Base-by-base conservation (phyloP, 1,284 basidiomycete genomes). In the Waitea zeae region DNA sequence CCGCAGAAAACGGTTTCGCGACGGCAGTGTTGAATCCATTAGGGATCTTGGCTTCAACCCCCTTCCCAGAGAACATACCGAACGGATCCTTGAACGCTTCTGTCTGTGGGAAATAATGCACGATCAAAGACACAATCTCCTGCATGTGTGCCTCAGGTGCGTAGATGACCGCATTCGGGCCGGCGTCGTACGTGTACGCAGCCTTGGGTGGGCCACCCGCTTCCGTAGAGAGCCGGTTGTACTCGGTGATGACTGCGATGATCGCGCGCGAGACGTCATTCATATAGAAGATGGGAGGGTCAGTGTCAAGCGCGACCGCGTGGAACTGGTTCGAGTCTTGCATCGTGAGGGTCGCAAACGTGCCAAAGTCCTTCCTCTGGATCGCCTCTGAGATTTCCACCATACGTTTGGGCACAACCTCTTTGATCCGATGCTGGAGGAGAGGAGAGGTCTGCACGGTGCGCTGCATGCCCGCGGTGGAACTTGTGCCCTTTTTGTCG, bases 211-310 rank as follows among this genome's bases (percentile, higher is more conserved):
- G 67, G 2, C 70, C 63, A 1, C 75, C 73, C 6, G 57, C 56
- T 31, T 58, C 72, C 31, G 77, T 52, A 2, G 74, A 67, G 24
- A 84, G 64, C n/a, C 92, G 72, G 61, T 99, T 99, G 61, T 92
- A 77, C 58, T 97, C 95, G 38, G 87, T 81, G 42, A 98, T 67
- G 44, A 93, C 57, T 4, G 76, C 64, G 47, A 95, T 84, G 57
- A 96, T 84, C 18, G 82, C 57, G 19, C 81, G 70, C 42, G 78
- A 84, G 44, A 92, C 86, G 56, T 99, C 93, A 64, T 97, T 98
- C 73, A 99, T 80, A 66, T 99, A 98, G 57, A 98, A 97, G 58
- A 98, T 98, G 31, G 93, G 95, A 1, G 93, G 95, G 32, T 80
- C 70, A 0, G 93, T 98, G 61, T 99, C 95, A 45, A 98, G 77